Evolutionary conservation across 495 filamentous ascomycete genomes (phyloP), one percentile per base, ranked within the genome.

Genomic region (Tuber indicum): DNA sequence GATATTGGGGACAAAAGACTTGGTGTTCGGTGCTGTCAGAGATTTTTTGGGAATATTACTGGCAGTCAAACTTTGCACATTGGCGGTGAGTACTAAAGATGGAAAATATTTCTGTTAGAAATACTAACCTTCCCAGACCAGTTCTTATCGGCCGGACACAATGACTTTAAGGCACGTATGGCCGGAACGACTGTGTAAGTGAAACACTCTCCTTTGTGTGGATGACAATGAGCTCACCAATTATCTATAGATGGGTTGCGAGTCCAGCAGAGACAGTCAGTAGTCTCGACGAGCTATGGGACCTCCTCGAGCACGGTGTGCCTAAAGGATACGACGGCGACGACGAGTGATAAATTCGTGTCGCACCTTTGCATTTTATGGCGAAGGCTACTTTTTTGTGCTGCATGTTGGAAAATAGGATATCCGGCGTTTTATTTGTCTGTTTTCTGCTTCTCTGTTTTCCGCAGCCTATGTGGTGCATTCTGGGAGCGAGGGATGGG

Each of bases 1-100:
- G 96, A 99, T 85, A 98, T 99, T 80, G 96, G 96, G 72, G 96
- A 99, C 84, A 99, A 99, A 84, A 92, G 91, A 62, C 95, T 93
- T 91, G 96, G 96, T 76, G 96, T 99, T 39, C 86, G 92, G 17
- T 93, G 92, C 0, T 97, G 93, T 75, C 96, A 98, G 86, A 87
- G 89, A n/a, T 99, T 94, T 86, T 97, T 98, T 81, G 92, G 91
- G 9, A 89, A 88, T 16, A 91, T 93, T 72, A 87, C 88, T 58
- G 90, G 87, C 21, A 84, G 86, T 70, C 89, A 88, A 78, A 85
- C 84, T n/a, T 77, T 73, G 75, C 78, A 70, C 76, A 75, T 71
- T 79, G 83, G 76, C 23, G 58, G 58, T 66, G n/a, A 36, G 58
- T 66, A 36, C 58, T 36, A 26, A 36, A 19, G 12, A 36, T 32